Base-by-base conservation (phyloP, 2,329 filamentous ascomycete genomes). In the Fusarium brevicatenulatum region DNA sequence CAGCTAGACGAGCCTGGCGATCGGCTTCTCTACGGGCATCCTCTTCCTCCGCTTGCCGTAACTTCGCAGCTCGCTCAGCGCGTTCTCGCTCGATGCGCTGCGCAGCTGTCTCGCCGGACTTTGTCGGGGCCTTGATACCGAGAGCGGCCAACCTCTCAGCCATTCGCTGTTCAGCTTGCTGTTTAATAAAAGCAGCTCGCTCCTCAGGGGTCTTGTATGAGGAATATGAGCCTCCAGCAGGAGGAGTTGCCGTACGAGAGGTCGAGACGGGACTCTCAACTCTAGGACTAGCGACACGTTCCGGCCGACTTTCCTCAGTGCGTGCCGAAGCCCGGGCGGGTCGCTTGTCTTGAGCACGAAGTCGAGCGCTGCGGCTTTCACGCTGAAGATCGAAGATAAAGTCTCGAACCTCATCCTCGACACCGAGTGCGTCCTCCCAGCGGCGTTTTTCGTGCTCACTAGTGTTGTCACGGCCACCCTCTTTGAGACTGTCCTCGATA, bases 381-480 rank as follows among this genome's bases (percentile, higher is more conserved):
- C 95, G 91, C 81, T 98, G 95, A 59, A 99, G 85, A 76, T 98
- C 96, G 80, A 96, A 98, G 80, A 99, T 99, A 82, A 99, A 98
- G 79, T 99, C 96, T 78, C 95, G 94, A 70, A 98, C 93, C 78
- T 97, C 95, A 78, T 99, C 95, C 80, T 99, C 96, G 34, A 99
- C 96, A 34, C 96, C 96, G 42, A 99, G 87, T 15, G 91, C 96
- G 82, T 99, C 96, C 77, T 99, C 95, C 96, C 96, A 99, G 70
- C 96, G 90, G 70, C 96, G 91, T 77, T 90, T 91, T 85, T 99
- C 96, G 80, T 98, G 95, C 82, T 98, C 94, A 70, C 91, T 93
- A 7, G 91, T 90, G 43, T 91, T 91, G 76, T 91, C 93, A 70
- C 92, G 90, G 46, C 87, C 89, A 46, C 92, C 93, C 63, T 97